Conservation (phyloP, 2,329 filamentous ascomycete species). For the Rutstroemia sp. region DNA sequence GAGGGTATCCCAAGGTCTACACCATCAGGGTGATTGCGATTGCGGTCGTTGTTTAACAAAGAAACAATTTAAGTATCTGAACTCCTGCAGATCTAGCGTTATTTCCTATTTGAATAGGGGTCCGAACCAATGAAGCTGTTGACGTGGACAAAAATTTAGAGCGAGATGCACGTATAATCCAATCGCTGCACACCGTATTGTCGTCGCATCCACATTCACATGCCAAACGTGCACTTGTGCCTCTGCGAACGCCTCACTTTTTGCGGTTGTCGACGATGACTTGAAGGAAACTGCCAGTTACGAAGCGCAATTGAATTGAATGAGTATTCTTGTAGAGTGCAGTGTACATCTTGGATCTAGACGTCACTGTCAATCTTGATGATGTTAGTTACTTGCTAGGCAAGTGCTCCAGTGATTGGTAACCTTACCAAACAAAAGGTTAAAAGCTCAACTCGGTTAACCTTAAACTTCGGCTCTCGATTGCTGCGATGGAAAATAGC, state of each 20-base stretch:
- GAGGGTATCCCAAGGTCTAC: background rate
- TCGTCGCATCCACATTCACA: slow-evolving; percentile 9
- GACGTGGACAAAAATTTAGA: slow-evolving; percentile 4
- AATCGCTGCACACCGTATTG: background rate
- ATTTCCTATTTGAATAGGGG: background rate
- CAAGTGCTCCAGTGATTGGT: too few relatives aligned
- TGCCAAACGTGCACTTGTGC: background rate
- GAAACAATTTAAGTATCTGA: background rate
- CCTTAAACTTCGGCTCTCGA: background rate
- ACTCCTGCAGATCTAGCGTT: background rate
- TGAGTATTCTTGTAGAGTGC: background rate
- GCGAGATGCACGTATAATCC: slow-evolving; percentile 1
- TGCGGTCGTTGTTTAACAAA: background rate
- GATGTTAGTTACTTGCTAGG: too few relatives aligned
- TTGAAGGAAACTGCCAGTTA: too few relatives aligned
- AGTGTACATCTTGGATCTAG: too few relatives aligned
- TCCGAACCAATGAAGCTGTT: background rate
- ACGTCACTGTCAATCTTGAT: too few relatives aligned
- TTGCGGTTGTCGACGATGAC: background rate
- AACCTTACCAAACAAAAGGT: too few relatives aligned
- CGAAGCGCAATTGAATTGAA: background rate
- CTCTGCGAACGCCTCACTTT: background rate
- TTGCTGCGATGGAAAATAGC: background rate
- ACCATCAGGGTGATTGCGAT: background rate
- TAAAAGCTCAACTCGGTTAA: background rate